Conservation (phyloP, 73 alveolate genomes). For the Uronychia binucleata region DNA sequence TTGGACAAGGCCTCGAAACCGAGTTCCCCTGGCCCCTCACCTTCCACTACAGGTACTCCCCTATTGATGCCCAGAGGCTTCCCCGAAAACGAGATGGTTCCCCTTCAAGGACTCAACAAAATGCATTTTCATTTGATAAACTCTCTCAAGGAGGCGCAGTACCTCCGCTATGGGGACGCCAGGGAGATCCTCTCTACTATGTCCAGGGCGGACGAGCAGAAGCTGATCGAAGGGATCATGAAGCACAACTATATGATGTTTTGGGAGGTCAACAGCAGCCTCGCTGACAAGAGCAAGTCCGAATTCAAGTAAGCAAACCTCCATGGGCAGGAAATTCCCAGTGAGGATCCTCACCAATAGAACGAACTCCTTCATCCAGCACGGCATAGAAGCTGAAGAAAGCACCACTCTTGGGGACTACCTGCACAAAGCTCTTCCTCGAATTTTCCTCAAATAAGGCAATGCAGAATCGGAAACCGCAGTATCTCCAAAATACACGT, state of each 20-base stretch:
- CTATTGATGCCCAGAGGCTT: slow-evolving; percentile 1
- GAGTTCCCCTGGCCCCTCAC: slow-evolving; percentile 61
- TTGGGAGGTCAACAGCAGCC: slow-evolving; percentile 35
- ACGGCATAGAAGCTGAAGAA: background rate
- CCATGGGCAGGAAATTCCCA: background rate
- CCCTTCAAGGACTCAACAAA: slow-evolving; percentile 3
- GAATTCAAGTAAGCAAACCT: slow-evolving; percentile 15
- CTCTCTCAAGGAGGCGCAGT: slow-evolving; percentile 33
- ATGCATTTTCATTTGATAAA: slow-evolving; percentile 30
- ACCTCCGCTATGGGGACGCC: slow-evolving; percentile 26
- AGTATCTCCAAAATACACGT: background rate
- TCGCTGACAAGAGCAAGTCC: slow-evolving; percentile 21
- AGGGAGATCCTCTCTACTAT: slow-evolving; percentile 33
- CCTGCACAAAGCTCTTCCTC: background rate
- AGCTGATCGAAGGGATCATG: slow-evolving; percentile 33
- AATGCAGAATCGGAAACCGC: background rate
- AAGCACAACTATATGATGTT: slow-evolving; percentile 21
- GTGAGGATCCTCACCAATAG: slow-evolving; percentile 36
- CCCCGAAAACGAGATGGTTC: slow-evolving; percentile 2
- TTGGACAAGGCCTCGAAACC: slow-evolving; percentile 29
- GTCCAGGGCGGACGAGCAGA: slow-evolving; percentile 14
- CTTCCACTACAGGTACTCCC: slow-evolving; percentile 40
- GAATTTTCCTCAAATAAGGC: background rate
- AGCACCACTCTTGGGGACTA: background rate
- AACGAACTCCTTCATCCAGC: slow-evolving; percentile 19